phyloP scores from a whole-genome alignment of 129 eudicot species.

The Glebionis coronaria region DNA sequence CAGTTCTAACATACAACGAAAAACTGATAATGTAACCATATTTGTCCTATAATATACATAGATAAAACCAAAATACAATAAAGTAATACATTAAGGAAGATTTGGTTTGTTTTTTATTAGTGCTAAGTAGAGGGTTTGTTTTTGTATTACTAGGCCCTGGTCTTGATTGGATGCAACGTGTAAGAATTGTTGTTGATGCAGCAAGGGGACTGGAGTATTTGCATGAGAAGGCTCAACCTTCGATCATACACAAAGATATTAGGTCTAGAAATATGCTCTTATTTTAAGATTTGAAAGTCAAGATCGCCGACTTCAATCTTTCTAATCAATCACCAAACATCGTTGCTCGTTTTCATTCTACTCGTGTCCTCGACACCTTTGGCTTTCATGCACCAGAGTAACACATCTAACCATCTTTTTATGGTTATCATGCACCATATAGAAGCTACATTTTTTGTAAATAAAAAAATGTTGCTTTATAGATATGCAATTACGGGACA shows the following conservation, averaged over 20 bases:
- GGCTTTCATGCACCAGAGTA: slow-evolving; percentile 98
- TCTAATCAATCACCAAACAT: slow-evolving; percentile 90
- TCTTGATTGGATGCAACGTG: slow-evolving; percentile 91
- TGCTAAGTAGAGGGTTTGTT: no score
- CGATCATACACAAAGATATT: slow-evolving; percentile 80
- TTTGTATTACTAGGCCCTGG: no score
- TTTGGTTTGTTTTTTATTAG: no score
- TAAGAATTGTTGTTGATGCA: slow-evolving; percentile 86
- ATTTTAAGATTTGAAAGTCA: slow-evolving; percentile 79
- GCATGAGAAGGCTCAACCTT: slow-evolving; percentile 83
- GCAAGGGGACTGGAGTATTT: slow-evolving; percentile 91
- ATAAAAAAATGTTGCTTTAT: not conserved
- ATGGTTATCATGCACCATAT: not conserved
- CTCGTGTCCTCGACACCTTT: slow-evolving; percentile 82
- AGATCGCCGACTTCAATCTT: slow-evolving; percentile 87
- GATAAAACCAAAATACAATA: no score
- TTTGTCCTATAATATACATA: no score
- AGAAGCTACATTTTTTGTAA: not conserved
- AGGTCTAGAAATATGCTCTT: slow-evolving; percentile 92
- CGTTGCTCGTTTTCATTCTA: slow-evolving; percentile 96
- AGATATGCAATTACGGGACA: no score
- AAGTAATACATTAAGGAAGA: no score
- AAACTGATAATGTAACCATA: no score
- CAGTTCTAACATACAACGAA: no score
- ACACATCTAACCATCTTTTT: slow-evolving; percentile 12